Percentiles rank a stretch among this genome's conserved stretches.
These are phyloP conservation scores for Chaetomium strumarium DNA, from an alignment of 2,329 filamentous ascomycete species.

Conservation along the genomic window DNA sequence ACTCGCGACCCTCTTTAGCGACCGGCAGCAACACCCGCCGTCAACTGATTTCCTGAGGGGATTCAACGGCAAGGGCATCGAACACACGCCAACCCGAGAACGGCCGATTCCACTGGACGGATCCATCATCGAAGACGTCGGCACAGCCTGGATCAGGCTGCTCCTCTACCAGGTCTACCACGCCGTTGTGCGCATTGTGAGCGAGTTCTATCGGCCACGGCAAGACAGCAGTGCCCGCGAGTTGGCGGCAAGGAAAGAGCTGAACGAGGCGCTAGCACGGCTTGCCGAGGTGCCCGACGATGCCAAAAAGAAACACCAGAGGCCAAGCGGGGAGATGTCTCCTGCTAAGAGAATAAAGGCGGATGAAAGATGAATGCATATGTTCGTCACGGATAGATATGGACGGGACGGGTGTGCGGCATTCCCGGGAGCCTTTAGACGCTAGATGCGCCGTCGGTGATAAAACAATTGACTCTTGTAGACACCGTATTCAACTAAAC, in stretches of 20 bases:
- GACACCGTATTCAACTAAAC: no score
- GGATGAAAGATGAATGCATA: slow-evolving; percentile 7
- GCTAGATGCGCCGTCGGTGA: neutral
- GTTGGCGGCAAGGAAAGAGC: slow-evolving; percentile 45
- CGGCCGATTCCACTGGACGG: slow-evolving; percentile 5
- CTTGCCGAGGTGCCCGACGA: slow-evolving; percentile 38
- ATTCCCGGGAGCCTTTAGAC: no score
- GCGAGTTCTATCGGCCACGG: slow-evolving; percentile 49
- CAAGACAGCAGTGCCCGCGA: slow-evolving; percentile 45
- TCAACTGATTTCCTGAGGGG: slow-evolving; percentile 4
- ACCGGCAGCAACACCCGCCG: slow-evolving; percentile 20
- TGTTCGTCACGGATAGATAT: neutral
- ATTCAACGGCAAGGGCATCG: neutral
- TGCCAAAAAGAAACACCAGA: slow-evolving; percentile 29
- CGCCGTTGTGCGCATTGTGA: slow-evolving; percentile 45
- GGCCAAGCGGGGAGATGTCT: slow-evolving; percentile 37
- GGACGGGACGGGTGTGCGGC: no score
- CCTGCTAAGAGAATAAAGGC: slow-evolving; percentile 40
- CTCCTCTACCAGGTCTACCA: slow-evolving; percentile 56
- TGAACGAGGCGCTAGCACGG: slow-evolving; percentile 42
- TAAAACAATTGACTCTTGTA: neutral
- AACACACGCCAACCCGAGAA: neutral
- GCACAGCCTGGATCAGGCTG: slow-evolving; percentile 41
- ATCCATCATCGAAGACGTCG: slow-evolving; percentile 37
- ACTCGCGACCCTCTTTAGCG: slow-evolving; percentile 44